Percentiles rank a stretch among this genome's conserved stretches.
phyloP scores from a whole-genome alignment of 2,329 filamentous ascomycete species.

The Leptosphaerulina australis region DNA sequence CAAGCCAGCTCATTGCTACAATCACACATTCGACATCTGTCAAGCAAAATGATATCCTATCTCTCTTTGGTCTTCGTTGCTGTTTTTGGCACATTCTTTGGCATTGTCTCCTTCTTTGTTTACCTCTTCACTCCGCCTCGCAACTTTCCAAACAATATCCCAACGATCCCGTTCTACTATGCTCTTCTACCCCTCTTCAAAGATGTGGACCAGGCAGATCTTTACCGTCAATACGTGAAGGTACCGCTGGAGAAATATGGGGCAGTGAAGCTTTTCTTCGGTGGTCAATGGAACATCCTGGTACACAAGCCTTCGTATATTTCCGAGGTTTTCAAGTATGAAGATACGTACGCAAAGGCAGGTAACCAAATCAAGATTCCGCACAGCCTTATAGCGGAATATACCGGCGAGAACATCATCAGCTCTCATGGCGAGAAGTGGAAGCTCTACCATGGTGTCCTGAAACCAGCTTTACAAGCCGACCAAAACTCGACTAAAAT shows the following conservation, averaged over 20 bases:
- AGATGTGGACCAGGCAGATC: conserved; percentile 53
- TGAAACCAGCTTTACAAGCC: conserved; percentile 42
- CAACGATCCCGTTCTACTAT: conserved; percentile 54
- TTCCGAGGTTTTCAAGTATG: conserved; percentile 46
- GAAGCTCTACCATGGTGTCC: conserved; percentile 37
- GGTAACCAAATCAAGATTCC: conserved; percentile 45
- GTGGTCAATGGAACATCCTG: conserved; percentile 57
- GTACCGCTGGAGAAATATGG: conserved; percentile 50
- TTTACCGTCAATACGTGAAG: conserved; percentile 50
- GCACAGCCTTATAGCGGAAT: conserved; percentile 36
- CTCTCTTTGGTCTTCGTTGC: conserved; percentile 32
- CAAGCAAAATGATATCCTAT: conserved; percentile 30
- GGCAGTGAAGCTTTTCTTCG: conserved; percentile 58
- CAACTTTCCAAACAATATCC: conserved; percentile 47
- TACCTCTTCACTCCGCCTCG: conserved; percentile 36
- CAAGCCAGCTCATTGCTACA: conserved; percentile 4
- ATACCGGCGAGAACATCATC: conserved; percentile 46
- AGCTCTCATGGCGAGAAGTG: conserved; percentile 39
- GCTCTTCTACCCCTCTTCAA: conserved; percentile 52
- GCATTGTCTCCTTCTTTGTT: conserved; percentile 29
- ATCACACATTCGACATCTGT: conserved; percentile 3
- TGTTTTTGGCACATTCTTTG: conserved; percentile 25
- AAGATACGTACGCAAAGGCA: conserved; percentile 40
- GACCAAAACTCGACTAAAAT: conserved; percentile 31
- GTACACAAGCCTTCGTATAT: conserved; percentile 54